Evolutionary conservation across 176 grass and related monocot species (phyloP), one percentile per base, ranked within the genome.

Genomic region (Secale cereale): DNA sequence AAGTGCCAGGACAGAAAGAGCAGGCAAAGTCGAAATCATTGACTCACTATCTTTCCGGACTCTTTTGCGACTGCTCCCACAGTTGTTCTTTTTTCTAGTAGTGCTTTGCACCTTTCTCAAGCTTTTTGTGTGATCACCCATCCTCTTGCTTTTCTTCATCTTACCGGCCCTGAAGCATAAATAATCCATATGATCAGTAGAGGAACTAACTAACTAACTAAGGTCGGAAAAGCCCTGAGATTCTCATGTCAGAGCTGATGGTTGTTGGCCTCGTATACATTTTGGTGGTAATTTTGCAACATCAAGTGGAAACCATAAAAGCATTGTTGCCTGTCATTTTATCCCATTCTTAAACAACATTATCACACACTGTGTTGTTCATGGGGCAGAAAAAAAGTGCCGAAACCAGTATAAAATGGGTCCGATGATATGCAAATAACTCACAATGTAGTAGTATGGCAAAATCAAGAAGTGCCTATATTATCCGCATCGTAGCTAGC

Each of bases 61-160:
- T 39, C 20, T 70, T 70, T 70, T 70, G 10, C 4, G 10, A 39
- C 5, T 22, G 20, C 35, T 70, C 35, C 67, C 67, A 23, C 20
- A n/a, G 7, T 46, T 79, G 1, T 46, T 62, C 35, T 22, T 71
- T 86, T 56, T 72, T 8, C 5, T 63, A 6, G 26, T 54, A 10
- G 54, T 67, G n/a, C 52, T 86, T 23, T 73, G 54, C 39, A 13
- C 76, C 77, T 78, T 80, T 50, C 27, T 86, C 36, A 86, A 29
- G 5, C 65, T 29, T 71, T 36, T 12, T 1, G 65, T 71, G 76
- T 1, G 57, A 14, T 70, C 20, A 45, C 11, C 13, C 46, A 14
- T 13, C 66, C 6, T 7, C 3, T 33, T 27, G 0, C 23, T 72
- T 71, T 28, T 45, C 52, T 0, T 2, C 20, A 41, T 80, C 17